A percentile compares a stretch with the other conserved stretches of the same genome.
Conservation (phyloP, 768 basidiomycete genomes). For the Collybia sp. region DNA sequence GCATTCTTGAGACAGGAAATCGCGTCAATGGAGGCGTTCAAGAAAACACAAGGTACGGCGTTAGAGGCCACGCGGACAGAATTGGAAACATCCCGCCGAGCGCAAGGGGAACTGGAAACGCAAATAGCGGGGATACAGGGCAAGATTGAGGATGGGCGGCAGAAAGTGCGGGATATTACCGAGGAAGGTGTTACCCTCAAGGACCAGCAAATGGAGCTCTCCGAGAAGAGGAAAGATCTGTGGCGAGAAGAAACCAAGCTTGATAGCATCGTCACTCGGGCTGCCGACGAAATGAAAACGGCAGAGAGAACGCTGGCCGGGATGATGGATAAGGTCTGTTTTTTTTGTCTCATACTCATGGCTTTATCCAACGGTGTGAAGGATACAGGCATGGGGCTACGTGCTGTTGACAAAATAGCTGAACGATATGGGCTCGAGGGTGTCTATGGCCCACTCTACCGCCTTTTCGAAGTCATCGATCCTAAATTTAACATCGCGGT, state of each 20-base stretch:
- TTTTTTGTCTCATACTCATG: not conserved
- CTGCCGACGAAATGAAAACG: constrained; percentile 73
- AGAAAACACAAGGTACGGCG: constrained; percentile 48
- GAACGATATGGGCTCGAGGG: constrained; percentile 71
- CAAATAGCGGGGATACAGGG: constrained; percentile 52
- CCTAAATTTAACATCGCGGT: constrained; percentile 87
- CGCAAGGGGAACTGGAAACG: constrained; percentile 53
- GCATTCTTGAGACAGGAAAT: constrained; percentile 80
- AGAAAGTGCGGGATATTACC: constrained; percentile 47
- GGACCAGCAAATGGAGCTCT: constrained; percentile 62
- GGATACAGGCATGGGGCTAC: constrained; percentile 89
- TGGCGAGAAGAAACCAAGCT: constrained; percentile 96
- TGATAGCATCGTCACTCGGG: constrained; percentile 69
- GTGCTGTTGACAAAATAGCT: constrained; percentile 81
- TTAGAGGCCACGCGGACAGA: constrained; percentile 51
- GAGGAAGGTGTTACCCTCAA: constrained; percentile 60
- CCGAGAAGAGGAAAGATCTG: constrained; percentile 83
- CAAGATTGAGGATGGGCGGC: constrained; percentile 62
- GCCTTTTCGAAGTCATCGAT: constrained; percentile 88
- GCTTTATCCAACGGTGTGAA: constrained; percentile 22
- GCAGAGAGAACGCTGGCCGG: constrained; percentile 76
- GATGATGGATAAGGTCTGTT: constrained; percentile 93
- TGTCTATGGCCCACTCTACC: constrained; percentile 92
- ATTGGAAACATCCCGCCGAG: constrained; percentile 38
- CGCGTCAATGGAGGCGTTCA: constrained; percentile 57